Evolutionary conservation across 225 moss, liverwort and hornwort species (phyloP).

Genomic region (Sphagnum tenellum): DNA sequence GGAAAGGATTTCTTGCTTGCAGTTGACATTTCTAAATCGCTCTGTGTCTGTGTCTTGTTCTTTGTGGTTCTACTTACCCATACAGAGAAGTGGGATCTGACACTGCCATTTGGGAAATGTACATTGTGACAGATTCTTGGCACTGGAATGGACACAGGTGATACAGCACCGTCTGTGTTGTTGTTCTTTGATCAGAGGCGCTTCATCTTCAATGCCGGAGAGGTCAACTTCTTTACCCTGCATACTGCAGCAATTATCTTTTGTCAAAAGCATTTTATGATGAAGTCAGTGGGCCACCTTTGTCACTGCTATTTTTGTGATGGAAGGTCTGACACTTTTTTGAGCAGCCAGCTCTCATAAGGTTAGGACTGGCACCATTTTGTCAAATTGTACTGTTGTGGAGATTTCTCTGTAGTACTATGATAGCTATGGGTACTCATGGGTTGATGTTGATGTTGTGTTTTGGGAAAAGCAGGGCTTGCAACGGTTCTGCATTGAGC

Average conservation of each 20-base stretch:
- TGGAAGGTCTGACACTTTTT: too few relatives aligned
- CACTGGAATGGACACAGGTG: slow-evolving; percentile 97
- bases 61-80: not conserved
- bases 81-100: slow-evolving; percentile 6
- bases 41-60: not conserved
- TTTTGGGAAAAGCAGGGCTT: slow-evolving; percentile 47
- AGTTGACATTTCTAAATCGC: not conserved
- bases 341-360: too few relatives aligned
- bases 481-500: slow-evolving; percentile 97
- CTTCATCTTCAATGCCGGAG: slow-evolving; percentile 96
- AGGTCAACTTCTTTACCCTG: slow-evolving; percentile 34
- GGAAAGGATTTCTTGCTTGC: not conserved
- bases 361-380: too few relatives aligned
- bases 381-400: too few relatives aligned
- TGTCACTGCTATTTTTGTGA: too few relatives aligned
- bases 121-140: slow-evolving; percentile 70
- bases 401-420: not conserved
- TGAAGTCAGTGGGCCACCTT: too few relatives aligned
- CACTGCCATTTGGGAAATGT: not conserved
- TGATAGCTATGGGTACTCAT: slow-evolving; percentile 1
- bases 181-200: slow-evolving; percentile 98
- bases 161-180: slow-evolving; percentile 85
- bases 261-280: too few relatives aligned
- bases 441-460: not conserved
- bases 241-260: too few relatives aligned